These are phyloP conservation scores for Graphium sp. DNA, from an alignment of 2,329 filamentous ascomycete species.

Conservation along the genomic window DNA sequence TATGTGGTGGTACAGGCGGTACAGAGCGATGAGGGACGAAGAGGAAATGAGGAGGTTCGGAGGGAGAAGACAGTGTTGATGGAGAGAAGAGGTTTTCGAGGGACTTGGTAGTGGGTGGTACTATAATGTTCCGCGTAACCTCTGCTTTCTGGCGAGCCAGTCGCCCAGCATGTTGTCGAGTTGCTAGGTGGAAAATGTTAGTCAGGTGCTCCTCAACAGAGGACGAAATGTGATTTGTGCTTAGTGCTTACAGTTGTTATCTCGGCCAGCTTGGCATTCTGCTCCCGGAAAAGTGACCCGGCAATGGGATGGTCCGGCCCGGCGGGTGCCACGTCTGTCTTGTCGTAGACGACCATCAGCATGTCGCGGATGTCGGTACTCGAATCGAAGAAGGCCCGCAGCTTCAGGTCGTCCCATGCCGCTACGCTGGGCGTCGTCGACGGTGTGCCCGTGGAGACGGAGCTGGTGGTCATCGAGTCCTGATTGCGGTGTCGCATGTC, in stretches of 20 bases:
- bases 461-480: slow-evolving; percentile 30
- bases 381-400: slow-evolving; percentile 83
- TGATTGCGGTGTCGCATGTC: slow-evolving; percentile 21
- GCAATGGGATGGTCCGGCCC: slow-evolving; percentile 76
- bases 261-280: slow-evolving; percentile 70
- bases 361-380: slow-evolving; percentile 72
- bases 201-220: neutral
- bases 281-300: slow-evolving; percentile 65
- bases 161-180: slow-evolving; percentile 76
- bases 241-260: slow-evolving; percentile 53
- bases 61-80: neutral
- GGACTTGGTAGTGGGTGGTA: neutral
- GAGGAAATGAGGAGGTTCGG: neutral
- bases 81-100: neutral
- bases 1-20: neutral
- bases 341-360: slow-evolving; percentile 83
- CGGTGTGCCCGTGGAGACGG: slow-evolving; percentile 20
- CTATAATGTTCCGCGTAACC: slow-evolving; percentile 33
- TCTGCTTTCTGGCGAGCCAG: slow-evolving; percentile 59
- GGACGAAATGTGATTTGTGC: neutral
- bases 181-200: slow-evolving; percentile 27
- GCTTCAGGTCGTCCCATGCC: slow-evolving; percentile 72
- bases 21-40: neutral
- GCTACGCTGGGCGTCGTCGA: slow-evolving; percentile 21
- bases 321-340: slow-evolving; percentile 63